Conservation (phyloP, 2,329 filamentous ascomycete species). For the Colletotrichum tropicicola region DNA sequence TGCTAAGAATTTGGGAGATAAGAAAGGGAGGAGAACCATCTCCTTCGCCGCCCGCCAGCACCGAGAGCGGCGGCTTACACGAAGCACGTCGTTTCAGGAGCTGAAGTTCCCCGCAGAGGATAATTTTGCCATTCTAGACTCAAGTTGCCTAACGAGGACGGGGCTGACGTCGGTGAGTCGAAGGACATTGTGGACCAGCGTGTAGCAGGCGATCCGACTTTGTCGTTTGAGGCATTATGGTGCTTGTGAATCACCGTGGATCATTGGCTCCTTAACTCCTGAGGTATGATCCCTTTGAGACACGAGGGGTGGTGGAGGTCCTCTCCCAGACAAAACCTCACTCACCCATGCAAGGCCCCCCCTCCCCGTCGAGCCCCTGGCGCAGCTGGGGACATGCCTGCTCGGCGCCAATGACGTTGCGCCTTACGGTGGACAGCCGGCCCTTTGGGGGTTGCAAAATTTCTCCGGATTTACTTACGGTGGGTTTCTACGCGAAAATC, state of each 20-base stretch:
- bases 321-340: not conserved
- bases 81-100: too few relatives aligned
- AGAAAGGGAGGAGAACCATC: too few relatives aligned
- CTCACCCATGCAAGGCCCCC: not conserved
- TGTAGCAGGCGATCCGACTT: not conserved
- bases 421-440: not conserved
- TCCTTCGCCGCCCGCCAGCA: too few relatives aligned
- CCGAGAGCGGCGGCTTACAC: too few relatives aligned
- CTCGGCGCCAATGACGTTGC: not conserved
- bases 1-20: too few relatives aligned
- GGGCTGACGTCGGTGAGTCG: not conserved
- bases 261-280: not conserved
- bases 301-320: not conserved
- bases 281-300: not conserved
- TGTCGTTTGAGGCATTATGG: not conserved
- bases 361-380: not conserved
- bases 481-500: not conserved
- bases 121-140: not conserved
- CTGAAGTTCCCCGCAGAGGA: too few relatives aligned
- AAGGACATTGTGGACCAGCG: not conserved
- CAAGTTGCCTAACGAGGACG: not conserved
- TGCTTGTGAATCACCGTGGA: too few relatives aligned
- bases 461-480: conserved; percentile 2
- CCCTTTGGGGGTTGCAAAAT: not conserved
- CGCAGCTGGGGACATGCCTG: not conserved